These are phyloP conservation scores for Rosa hybrid DNA, from an alignment of 331 rosid species.

Conservation along the genomic window DNA sequence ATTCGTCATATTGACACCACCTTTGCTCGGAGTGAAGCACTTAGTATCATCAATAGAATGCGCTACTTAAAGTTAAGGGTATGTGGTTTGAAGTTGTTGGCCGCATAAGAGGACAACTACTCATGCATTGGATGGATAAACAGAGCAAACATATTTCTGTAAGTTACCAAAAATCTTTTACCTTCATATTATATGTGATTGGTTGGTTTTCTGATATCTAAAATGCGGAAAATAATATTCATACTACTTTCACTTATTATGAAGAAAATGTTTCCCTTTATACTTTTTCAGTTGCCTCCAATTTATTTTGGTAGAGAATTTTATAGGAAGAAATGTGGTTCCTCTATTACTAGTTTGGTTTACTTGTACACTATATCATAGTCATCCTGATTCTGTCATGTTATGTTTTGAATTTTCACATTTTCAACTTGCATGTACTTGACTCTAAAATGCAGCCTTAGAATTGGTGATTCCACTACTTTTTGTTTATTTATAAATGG, in stretches of 20 bases:
- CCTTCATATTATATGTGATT: not conserved
- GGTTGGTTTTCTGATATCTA: not conserved
- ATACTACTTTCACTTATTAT: not conserved
- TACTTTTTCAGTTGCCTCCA: not conserved
- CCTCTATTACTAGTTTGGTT: not conserved
- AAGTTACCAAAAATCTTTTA: conserved; percentile 30
- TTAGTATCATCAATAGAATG: conserved; percentile 96
- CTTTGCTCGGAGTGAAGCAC: conserved; percentile 92
- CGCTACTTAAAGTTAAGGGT: conserved; percentile 99
- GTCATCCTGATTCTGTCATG: not conserved
- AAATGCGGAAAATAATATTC: not conserved
- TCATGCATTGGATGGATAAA: conserved; percentile 95
- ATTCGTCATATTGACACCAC: conserved; percentile 87
- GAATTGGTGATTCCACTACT: not conserved
- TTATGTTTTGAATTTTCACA: conserved; percentile 6
- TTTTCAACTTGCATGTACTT: not conserved
- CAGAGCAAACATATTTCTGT: conserved; percentile 98
- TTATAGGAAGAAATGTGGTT: not conserved
- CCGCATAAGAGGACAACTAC: conserved; percentile 81
- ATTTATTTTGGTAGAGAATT: not conserved
- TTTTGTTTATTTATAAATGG: not conserved
- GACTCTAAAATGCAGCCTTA: not conserved
- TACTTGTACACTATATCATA: not conserved
- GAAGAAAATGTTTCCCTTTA: not conserved
- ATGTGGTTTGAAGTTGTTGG: conserved; percentile 96